These are phyloP conservation scores for Phaeosphaeria sp. DNA, from an alignment of 2,329 filamentous ascomycete species.

Conservation along the genomic window DNA sequence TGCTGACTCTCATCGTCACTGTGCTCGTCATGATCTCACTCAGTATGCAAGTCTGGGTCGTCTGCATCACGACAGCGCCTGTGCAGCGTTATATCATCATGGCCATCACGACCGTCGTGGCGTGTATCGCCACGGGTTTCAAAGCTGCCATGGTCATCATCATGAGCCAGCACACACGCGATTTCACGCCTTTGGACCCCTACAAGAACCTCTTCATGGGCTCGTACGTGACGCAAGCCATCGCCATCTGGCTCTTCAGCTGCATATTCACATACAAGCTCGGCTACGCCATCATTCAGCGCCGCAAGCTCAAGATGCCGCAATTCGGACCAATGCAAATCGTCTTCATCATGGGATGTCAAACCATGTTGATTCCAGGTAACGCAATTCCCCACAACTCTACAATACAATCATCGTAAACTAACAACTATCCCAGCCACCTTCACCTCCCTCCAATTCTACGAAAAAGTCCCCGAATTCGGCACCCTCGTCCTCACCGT, in stretches of 20 bases:
- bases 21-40: conserved; percentile 65
- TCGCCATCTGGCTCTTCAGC: conserved; percentile 68
- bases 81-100: conserved; percentile 56
- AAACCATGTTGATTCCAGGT: conserved; percentile 72
- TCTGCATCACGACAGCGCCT: conserved; percentile 60
- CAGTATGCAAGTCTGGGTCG: conserved; percentile 68
- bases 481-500: conserved; percentile 63
- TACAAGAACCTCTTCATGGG: conserved; percentile 35
- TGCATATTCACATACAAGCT: conserved; percentile 69
- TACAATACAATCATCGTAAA: not conserved
- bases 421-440: conserved; percentile 57
- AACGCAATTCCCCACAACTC: conserved; percentile 4
- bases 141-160: conserved; percentile 61
- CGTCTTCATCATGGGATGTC: conserved; percentile 72
- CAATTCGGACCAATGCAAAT: conserved; percentile 71
- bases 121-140: conserved; percentile 60
- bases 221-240: conserved; percentile 60
- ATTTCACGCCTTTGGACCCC: conserved; percentile 35
- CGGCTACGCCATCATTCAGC: conserved; percentile 62
- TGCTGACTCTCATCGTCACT: conserved; percentile 62
- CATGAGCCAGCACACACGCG: conserved; percentile 52
- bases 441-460: conserved; percentile 66
- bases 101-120: conserved; percentile 56
- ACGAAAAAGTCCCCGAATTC: conserved; percentile 59
- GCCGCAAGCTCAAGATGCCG: conserved; percentile 63